Evolutionary conservation across 306 rosid species (phyloP), one percentile per base, ranked within the genome.

Genomic region (Elaeagnus macrophylla): DNA sequence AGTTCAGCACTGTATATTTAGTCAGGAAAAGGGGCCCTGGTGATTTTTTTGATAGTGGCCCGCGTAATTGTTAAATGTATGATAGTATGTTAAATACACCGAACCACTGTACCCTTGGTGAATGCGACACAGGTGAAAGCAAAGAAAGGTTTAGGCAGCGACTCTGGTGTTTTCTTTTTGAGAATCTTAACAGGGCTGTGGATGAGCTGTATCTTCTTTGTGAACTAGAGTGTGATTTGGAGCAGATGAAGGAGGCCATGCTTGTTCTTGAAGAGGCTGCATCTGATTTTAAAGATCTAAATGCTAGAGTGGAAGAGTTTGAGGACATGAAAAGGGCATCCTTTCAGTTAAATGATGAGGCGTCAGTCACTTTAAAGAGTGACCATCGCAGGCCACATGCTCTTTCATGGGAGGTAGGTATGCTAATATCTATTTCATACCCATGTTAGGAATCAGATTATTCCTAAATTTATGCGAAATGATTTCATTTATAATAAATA

Each of bases 191-290:
- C 69, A 81, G 97, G 74, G 89, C 96, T 53, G 93, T 91, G n/a
- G 97, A 91, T 75, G 97, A 91, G 65, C 86, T 91, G 64, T 91
- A 91, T 84, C 97, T 91, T 75, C 97, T 91, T 55, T 91, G 97
- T 65, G 97, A 91, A 68, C 78, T 91, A 74, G 97, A 91, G 75
- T 86, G 96, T 20, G 97, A 91, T 69, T 60, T 76, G 70, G 96
- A 80, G 75, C 96, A 91, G 89, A 91, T 91, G 97, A 86, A 82
- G 71, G 97, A 91, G 79, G 96, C 96, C 32, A 65, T 86, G 80
- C 93, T 91, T 77, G 97, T 91, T 70, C 97, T 91, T 54, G 93
- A 87, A 80, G 97, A 91, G 82, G 89, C 96, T 54, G 80, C 85
- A 52, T 91, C 83, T 68, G 97, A 91, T 84, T 86, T 91, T 77